Conservation (phyloP, 345 rosid species). For the Aquilaria malaccensis region DNA sequence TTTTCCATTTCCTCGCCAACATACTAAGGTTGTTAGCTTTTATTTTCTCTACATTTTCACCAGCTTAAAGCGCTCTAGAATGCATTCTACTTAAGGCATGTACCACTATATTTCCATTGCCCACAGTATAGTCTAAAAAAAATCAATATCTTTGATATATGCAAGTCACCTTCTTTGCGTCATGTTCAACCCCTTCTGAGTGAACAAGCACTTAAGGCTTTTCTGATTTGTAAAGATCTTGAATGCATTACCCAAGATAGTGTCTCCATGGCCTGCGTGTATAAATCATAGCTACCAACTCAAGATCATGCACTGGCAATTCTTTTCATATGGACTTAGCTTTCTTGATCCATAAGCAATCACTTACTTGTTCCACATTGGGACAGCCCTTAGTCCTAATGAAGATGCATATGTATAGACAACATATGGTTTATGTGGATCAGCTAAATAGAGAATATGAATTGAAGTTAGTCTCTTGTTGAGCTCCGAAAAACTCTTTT, state of each 20-base stretch:
- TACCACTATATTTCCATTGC: background rate
- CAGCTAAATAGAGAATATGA: background rate
- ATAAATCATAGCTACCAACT: background rate
- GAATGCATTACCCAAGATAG: background rate
- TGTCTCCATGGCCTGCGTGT: background rate
- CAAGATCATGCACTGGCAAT: background rate
- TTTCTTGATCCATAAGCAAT: background rate
- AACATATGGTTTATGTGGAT: background rate
- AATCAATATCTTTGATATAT: background rate
- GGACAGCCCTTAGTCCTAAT: background rate
- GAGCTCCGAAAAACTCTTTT: background rate
- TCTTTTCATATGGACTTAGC: background rate
- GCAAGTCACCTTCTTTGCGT: background rate
- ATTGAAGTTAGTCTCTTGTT: background rate
- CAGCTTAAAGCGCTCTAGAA: too few species aligned
- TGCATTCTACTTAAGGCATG: background rate
- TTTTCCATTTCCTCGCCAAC: background rate
- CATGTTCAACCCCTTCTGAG: background rate
- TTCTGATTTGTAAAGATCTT: too few species aligned
- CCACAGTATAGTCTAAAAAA: background rate
- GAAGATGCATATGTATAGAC: background rate
- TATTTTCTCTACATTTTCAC: too few species aligned
- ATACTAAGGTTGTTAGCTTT: background rate
- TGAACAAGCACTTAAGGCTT: background rate
- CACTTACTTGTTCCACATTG: background rate